Evolutionary conservation across 2,329 filamentous ascomycete genomes (phyloP).

Genomic region (Colletotrichum shisoi): DNA sequence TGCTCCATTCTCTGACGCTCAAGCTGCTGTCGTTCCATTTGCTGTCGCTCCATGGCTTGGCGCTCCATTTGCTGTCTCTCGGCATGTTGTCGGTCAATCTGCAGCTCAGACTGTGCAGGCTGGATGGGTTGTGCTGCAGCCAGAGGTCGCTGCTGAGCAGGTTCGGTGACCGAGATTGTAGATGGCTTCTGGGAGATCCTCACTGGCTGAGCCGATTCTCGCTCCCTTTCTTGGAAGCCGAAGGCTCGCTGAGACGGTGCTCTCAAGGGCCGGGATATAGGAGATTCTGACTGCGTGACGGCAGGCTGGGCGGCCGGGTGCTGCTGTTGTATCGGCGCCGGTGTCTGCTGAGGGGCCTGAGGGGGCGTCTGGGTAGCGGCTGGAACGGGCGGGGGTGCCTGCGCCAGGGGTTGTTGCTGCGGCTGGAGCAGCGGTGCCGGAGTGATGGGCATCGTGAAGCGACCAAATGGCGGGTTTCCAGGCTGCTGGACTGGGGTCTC

Average conservation of each 20-base stretch:
- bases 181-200: slow-evolving; percentile 54
- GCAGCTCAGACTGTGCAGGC: slow-evolving; percentile 47
- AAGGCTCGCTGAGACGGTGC: slow-evolving; percentile 53
- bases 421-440: slow-evolving; percentile 50
- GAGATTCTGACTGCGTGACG: slow-evolving; percentile 57
- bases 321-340: slow-evolving; percentile 46
- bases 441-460: slow-evolving; percentile 58
- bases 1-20: slow-evolving; percentile 24
- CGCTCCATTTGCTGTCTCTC: slow-evolving; percentile 44
- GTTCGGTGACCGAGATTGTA: slow-evolving; percentile 46
- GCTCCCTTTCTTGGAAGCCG: slow-evolving; percentile 57
- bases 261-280: slow-evolving; percentile 53
- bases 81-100: slow-evolving; percentile 42
- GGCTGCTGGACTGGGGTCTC: slow-evolving; percentile 50
- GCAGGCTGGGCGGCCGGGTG: slow-evolving; percentile 51
- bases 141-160: slow-evolving; percentile 48
- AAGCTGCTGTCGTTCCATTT: slow-evolving; percentile 21
- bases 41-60: slow-evolving; percentile 43
- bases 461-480: slow-evolving; percentile 52
- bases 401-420: slow-evolving; percentile 38
- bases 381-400: slow-evolving; percentile 27
- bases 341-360: slow-evolving; percentile 39
- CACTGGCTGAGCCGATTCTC: slow-evolving; percentile 48
- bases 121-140: slow-evolving; percentile 49
- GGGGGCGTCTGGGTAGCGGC: slow-evolving; percentile 35